Evolutionary conservation across 768 basidiomycete species (phyloP).

Genomic region (Mycena capillaripes): DNA sequence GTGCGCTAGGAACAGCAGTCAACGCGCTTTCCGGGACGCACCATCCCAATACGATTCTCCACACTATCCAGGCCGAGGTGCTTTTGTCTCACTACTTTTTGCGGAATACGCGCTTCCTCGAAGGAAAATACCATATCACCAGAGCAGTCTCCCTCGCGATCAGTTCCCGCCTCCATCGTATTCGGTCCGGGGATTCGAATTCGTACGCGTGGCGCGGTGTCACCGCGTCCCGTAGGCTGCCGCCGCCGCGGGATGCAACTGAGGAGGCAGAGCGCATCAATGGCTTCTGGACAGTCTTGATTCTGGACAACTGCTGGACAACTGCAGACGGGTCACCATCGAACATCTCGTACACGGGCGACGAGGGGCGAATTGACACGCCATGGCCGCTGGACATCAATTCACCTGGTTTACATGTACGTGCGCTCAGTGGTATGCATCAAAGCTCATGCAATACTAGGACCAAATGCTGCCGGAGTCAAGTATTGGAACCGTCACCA

Average conservation of each 20-base stretch:
- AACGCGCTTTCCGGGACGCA: neutral
- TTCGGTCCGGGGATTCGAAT: neutral
- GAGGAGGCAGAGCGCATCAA: constrained; percentile 50
- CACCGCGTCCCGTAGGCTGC: too few species aligned
- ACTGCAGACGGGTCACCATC: constrained; percentile 46
- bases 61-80: neutral
- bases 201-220: too few species aligned
- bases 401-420: neutral
- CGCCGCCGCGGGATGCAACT: constrained; percentile 44
- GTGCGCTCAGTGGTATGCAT: neutral
- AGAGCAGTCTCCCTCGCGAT: neutral
- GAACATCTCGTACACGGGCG: constrained; percentile 46
- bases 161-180: neutral
- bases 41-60: neutral
- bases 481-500: constrained; percentile 26
- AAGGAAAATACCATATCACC: neutral
- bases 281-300: constrained; percentile 52
- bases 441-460: neutral
- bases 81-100: neutral
- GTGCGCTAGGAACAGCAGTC: neutral
- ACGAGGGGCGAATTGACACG: constrained; percentile 49
- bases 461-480: neutral
- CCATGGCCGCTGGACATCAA: constrained; percentile 55
- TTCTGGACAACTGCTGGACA: constrained; percentile 52
- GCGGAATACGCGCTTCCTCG: neutral